Base-by-base conservation (phyloP, 2,329 filamentous ascomycete genomes). In the Fusarium denticulatum region DNA sequence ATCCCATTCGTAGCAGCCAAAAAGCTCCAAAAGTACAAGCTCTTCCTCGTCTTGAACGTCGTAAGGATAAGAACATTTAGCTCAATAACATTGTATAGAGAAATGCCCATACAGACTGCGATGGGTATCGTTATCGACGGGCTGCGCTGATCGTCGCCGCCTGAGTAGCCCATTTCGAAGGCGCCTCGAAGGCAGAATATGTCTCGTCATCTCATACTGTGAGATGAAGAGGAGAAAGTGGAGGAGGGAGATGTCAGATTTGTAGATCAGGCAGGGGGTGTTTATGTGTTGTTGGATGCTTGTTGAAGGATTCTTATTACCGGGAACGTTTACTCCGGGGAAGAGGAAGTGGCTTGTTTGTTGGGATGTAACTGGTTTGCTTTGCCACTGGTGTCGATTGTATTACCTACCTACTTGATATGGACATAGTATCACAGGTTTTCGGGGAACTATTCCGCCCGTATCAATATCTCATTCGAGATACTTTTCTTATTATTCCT, bases 1-100 rank as follows among this genome's bases (percentile, higher is more conserved):
- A 83, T 79, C 9, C 81, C 83, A 58, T 71, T 77, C 0, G 81
- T 81, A 3, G 81, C 74, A 32, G 77, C 70, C 14, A 82, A 22
- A 37, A 83, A 78, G 59, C 79, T 82, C 81, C 81, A 83, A 30
- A 84, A 84, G 62, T 84, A 84, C 13, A 82, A 73, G 4, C 82
- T 80, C 12, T 42, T 43, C 10, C 76, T 71, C 6, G 72, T 74
- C 56, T 80, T 79, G 66, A 83, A 83, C 11, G 79, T 80, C n/a
- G 67, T 56, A 13, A 80, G 69, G 30, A 82, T 81, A 55, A 78
- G 72, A 60, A 79, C 61, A 40, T 71, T 78, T n/a, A 83, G 80
- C 65, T 83, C 81, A 49, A 81, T 22, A 14, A 79, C 78, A 53
- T 83, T 83, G 69, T 79, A 81, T 1, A 75, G 63, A 7, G 80